phyloP scores from a whole-genome alignment of 805 yeast species.

The Kregervanrija fluxuum region DNA sequence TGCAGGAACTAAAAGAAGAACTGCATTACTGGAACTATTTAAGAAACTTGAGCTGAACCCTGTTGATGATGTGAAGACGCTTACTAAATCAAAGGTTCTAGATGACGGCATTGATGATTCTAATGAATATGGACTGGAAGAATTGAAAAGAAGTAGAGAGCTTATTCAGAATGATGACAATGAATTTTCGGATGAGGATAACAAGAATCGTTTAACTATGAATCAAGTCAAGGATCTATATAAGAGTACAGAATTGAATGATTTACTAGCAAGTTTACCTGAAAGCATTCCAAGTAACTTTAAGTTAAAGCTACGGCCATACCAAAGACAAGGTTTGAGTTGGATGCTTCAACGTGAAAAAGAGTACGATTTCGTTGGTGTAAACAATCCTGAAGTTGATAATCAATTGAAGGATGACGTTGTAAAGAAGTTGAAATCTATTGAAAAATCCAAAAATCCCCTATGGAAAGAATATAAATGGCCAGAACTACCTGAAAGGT shows the following conservation, averaged over 20 bases:
- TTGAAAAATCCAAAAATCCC: constrained; percentile 64
- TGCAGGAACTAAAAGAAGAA: constrained; percentile 9
- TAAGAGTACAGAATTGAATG: constrained; percentile 47
- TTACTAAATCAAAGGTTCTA: constrained; percentile 11
- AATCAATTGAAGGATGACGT: constrained; percentile 17
- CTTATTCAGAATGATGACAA: constrained; percentile 3
- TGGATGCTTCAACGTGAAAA: constrained; percentile 86
- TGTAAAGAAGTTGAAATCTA: constrained; percentile 16
- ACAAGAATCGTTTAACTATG: constrained; percentile 33
- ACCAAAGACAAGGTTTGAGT: constrained; percentile 78
- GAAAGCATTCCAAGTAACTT: constrained; percentile 55
- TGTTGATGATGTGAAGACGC: not conserved
- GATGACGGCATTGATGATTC: constrained; percentile 36
- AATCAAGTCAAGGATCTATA: constrained; percentile 77
- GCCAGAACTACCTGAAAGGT: constrained; percentile 39
- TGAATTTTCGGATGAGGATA: constrained; percentile 4
- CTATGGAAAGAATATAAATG: constrained; percentile 75
- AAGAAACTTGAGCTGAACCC: constrained; percentile 8
- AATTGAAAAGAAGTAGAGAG: constrained; percentile 8
- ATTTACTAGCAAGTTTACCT: constrained; percentile 47
- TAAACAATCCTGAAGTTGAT: constrained; percentile 18
- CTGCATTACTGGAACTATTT: constrained; percentile 12
- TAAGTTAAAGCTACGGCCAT: constrained; percentile 53
- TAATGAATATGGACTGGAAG: constrained; percentile 12
- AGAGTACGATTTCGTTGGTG: constrained; percentile 41